phyloP scores from a whole-genome alignment of 768 basidiomycete genomes.

The Rickenella mellea region DNA sequence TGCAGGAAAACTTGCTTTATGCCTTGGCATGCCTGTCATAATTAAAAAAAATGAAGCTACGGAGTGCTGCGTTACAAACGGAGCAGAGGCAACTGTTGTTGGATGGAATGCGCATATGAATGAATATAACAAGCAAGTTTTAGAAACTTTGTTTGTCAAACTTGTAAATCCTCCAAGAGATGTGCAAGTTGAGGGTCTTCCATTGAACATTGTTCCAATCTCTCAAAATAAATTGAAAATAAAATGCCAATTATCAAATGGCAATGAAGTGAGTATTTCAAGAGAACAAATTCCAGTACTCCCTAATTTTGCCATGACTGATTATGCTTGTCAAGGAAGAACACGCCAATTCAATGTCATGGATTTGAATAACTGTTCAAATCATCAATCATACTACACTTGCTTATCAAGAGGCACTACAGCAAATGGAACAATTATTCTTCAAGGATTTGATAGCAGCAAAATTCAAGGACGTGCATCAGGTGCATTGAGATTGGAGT shows the following conservation, averaged over 20 bases:
- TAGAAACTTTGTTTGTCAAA: constrained; percentile 22
- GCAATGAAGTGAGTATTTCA: constrained; percentile 8
- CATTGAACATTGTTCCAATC: constrained; percentile 22
- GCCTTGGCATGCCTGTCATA: constrained; percentile 25
- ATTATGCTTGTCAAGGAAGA: constrained; percentile 25
- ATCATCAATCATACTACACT: constrained; percentile 23
- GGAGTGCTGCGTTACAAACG: constrained; percentile 25
- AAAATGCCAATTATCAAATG: constrained; percentile 9
- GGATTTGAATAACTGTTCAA: constrained; percentile 15
- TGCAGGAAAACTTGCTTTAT: constrained; percentile 18
- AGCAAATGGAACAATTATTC: constrained; percentile 20
- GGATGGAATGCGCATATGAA: constrained; percentile 17
- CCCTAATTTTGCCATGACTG: constrained; percentile 25
- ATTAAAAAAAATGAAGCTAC: constrained; percentile 23
- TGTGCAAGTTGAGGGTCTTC: constrained; percentile 16
- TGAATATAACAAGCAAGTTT: constrained; percentile 3
- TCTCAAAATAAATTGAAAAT: constrained; percentile 1
- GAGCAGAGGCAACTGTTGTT: constrained; percentile 20
- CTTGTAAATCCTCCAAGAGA: constrained; percentile 15
- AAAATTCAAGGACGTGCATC: constrained; percentile 18
- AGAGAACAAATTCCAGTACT: constrained; percentile 18
- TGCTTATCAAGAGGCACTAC: constrained; percentile 18
- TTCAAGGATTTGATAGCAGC: constrained; percentile 15
- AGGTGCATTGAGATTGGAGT: constrained; percentile 23
- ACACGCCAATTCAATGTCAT: constrained; percentile 19